Percentiles rank a stretch among this genome's conserved stretches.
These are phyloP conservation scores for Samsoniella hepiali DNA, from an alignment of 2,329 filamentous ascomycete species.

Conservation along the genomic window DNA sequence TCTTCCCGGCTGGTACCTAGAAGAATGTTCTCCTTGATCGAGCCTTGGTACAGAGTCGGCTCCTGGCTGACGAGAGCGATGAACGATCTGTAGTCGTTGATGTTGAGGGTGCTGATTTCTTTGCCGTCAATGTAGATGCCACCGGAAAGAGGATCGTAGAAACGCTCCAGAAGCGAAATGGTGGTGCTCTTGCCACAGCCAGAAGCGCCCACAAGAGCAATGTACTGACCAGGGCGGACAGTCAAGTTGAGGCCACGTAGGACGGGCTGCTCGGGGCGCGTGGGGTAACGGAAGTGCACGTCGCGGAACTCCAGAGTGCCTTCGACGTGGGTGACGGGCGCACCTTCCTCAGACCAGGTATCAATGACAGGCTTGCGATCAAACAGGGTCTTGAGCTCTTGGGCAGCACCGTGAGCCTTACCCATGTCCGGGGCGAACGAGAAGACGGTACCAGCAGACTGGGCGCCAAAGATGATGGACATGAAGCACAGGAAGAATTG, in stretches of 20 bases:
- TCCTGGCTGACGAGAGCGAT: slow-evolving; percentile 91
- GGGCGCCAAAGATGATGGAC: slow-evolving; percentile 83
- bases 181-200: slow-evolving; percentile 95
- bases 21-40: slow-evolving; percentile 84
- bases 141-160: slow-evolving; percentile 85
- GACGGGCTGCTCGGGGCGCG: slow-evolving; percentile 85
- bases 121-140: slow-evolving; percentile 78
- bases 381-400: slow-evolving; percentile 76
- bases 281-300: slow-evolving; percentile 93
- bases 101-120: slow-evolving; percentile 75
- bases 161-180: slow-evolving; percentile 86
- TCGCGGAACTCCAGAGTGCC: slow-evolving; percentile 85
- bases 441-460: slow-evolving; percentile 87
- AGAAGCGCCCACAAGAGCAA: slow-evolving; percentile 88
- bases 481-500: slow-evolving; percentile 93
- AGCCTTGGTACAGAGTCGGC: slow-evolving; percentile 90
- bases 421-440: slow-evolving; percentile 90
- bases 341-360: slow-evolving; percentile 70
- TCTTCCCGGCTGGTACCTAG: slow-evolving; percentile 67
- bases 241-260: slow-evolving; percentile 76
- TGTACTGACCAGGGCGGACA: slow-evolving; percentile 74
- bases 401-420: slow-evolving; percentile 82
- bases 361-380: slow-evolving; percentile 81
- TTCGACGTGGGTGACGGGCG: slow-evolving; percentile 59
- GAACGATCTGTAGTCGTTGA: slow-evolving; percentile 80